Base-by-base conservation (phyloP, 2,329 filamentous ascomycete species). In the Calonectria henricotiae region DNA sequence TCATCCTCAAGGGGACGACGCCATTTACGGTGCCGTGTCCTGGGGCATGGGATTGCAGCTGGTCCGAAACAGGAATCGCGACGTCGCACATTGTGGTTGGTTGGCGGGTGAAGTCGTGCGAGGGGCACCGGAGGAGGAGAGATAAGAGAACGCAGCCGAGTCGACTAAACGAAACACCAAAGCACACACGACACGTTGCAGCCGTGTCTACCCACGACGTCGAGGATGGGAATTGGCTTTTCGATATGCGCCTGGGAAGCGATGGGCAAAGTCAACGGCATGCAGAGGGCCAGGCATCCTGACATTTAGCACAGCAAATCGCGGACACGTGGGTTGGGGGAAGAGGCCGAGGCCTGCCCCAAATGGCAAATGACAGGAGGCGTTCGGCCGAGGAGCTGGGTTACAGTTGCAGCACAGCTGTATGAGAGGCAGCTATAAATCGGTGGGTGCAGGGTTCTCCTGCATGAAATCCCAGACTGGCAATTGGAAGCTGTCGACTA, bases 11-110 rank as follows among this genome's bases (percentile, higher is more conserved):
- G 62, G 61, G 61, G 41, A 35, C 30, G 41, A 35, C 30, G n/a
- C 41, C 35, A 37, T 44, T 66, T 66, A 51, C 44, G 30, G 64
- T 51, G 54, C 54, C 47, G 62, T 35, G 62, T 37, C 35, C 62
- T 44, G 46, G 62, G 62, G 46, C 23, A 51, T 47, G 55, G 37
- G 39, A 43, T 41, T 11, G 37, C 35, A 64, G 46, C 62, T 25
- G 62, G 35, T 35, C 62, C 60, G 20, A 39, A 62, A 44, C 41
- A 20, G 60, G 43, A 49, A 41, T 37, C 27, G 60, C 43, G 60
- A 62, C 25, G 49, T 58, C 41, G 49, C 27, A 65, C 62, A 41
- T 35, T 17, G 35, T 23, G 32, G 51, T 39, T 55, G 51, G 51
- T 55, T 55, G 51, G 41, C 35, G 62, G 49, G 62, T 47, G 37